A percentile compares a stretch with the other conserved stretches of the same genome.
Conservation (phyloP, 352 stramenopile species). For the Pythium aristosporum region DNA sequence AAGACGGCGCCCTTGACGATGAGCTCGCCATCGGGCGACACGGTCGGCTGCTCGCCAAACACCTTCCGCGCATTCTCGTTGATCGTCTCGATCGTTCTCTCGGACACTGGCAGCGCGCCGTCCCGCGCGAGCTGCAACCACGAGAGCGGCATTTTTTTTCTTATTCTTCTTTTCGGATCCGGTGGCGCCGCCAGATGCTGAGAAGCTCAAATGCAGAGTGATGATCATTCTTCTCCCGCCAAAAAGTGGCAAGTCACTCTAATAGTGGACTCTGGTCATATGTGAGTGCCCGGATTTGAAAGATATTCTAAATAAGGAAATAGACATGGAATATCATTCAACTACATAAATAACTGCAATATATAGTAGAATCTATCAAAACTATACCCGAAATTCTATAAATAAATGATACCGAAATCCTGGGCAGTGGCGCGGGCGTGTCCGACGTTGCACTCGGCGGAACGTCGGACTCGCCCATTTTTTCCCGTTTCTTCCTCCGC, state of each 20-base stretch:
- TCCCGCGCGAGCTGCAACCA: constrained; percentile 6
- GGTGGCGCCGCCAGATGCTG: too few species aligned
- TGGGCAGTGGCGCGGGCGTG: too few species aligned
- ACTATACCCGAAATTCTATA: not conserved
- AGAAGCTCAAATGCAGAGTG: not conserved
- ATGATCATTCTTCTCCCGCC: not conserved
- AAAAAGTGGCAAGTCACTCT: not conserved
- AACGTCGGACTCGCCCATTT: not conserved
- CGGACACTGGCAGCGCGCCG: not conserved
- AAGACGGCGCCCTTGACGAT: constrained; percentile 7
- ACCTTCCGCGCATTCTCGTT: not conserved
- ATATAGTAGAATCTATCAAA: not conserved
- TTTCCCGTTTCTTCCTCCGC: too few species aligned
- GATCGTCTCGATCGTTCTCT: not conserved
- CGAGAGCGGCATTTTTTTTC: constrained; percentile 6
- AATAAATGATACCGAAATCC: not conserved
- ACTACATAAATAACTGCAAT: not conserved
- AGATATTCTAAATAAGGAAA: not conserved
- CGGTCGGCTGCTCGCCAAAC: constrained; percentile 3
- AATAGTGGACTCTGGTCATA: not conserved
- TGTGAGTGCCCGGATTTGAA: not conserved
- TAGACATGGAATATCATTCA: too few species aligned
- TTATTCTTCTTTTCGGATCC: too few species aligned
- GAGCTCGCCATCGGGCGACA: not conserved
- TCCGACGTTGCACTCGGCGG: too few species aligned